Conservation (phyloP, 306 rosid species). For the Begonia loranthoides region DNA sequence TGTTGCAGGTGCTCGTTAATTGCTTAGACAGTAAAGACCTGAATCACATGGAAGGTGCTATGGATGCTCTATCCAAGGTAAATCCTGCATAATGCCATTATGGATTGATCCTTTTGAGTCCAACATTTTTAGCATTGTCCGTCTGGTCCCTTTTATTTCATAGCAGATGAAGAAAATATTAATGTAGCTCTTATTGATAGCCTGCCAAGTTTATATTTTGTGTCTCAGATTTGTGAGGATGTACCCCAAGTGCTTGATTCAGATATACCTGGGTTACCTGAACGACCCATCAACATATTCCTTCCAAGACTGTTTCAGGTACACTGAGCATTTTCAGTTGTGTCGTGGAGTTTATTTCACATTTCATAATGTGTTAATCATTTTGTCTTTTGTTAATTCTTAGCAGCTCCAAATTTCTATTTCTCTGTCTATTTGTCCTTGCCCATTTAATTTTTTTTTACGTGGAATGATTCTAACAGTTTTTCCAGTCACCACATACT, state of each 20-base stretch:
- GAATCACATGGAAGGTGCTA: slow-evolving; percentile 98
- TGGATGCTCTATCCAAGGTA: slow-evolving; percentile 98
- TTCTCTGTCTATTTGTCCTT: slow-evolving; percentile 2
- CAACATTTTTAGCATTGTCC: neutral
- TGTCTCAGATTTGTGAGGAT: slow-evolving; percentile 84
- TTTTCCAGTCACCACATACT: slow-evolving; percentile 86
- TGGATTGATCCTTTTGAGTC: neutral
- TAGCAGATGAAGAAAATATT: no score
- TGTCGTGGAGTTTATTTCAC: neutral
- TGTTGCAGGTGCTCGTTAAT: slow-evolving; percentile 83
- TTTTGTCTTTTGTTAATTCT: neutral
- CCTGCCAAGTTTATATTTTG: neutral
- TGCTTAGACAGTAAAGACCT: slow-evolving; percentile 82
- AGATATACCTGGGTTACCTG: slow-evolving; percentile 89
- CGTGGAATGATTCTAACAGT: slow-evolving; percentile 24
- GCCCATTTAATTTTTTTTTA: neutral
- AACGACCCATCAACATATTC: slow-evolving; percentile 79
- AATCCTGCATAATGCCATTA: slow-evolving; percentile 3
- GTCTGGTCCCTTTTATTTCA: neutral
- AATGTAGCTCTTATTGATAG: no score
- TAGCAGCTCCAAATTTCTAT: neutral
- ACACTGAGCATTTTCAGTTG: slow-evolving; percentile 2
- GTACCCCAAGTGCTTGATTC: slow-evolving; percentile 90
- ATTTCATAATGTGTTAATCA: neutral
- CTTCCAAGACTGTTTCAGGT: slow-evolving; percentile 87